phyloP scores from a whole-genome alignment of 164 flowering plant genomes.

The Stephania yunnanensis region DNA sequence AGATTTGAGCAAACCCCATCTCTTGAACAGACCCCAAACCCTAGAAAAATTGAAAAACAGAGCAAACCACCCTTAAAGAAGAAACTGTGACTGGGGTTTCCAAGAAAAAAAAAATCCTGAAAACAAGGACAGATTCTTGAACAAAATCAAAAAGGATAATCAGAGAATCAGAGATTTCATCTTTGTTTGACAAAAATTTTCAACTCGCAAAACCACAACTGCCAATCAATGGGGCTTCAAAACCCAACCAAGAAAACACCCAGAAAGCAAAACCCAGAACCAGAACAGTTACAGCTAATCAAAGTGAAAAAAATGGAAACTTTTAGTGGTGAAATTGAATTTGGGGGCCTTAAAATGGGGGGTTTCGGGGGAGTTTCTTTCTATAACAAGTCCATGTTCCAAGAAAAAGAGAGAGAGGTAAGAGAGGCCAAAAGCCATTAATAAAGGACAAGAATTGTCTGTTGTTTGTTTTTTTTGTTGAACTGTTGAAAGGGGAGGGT shows the following conservation, averaged over 20 bases:
- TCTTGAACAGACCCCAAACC: neutral
- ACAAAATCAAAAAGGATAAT: neutral
- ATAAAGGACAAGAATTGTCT: constrained; percentile 16
- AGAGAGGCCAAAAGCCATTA: constrained; percentile 2
- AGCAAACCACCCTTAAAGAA: neutral
- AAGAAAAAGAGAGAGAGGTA: neutral
- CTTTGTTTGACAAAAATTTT: neutral
- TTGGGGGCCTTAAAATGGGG: neutral
- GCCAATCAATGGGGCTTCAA: neutral
- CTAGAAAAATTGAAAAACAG: neutral
- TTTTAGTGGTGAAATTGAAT: neutral
- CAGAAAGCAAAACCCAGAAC: neutral
- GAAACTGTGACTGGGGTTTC: neutral
- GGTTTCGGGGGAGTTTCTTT: neutral
- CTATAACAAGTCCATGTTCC: neutral
- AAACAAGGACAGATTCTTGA: neutral
- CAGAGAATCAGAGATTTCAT: neutral
- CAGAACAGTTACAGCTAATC: neutral
- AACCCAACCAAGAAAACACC: neutral
- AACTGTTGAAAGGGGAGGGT: neutral
- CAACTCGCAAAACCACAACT: neutral
- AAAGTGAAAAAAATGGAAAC: neutral
- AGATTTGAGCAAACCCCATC: constrained; percentile 7
- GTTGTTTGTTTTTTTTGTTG: neutral
- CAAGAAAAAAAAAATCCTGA: constrained; percentile 6